Evolutionary conservation across 441 rosid species (phyloP).

Genomic region (Rhodomyrtus psidioides): DNA sequence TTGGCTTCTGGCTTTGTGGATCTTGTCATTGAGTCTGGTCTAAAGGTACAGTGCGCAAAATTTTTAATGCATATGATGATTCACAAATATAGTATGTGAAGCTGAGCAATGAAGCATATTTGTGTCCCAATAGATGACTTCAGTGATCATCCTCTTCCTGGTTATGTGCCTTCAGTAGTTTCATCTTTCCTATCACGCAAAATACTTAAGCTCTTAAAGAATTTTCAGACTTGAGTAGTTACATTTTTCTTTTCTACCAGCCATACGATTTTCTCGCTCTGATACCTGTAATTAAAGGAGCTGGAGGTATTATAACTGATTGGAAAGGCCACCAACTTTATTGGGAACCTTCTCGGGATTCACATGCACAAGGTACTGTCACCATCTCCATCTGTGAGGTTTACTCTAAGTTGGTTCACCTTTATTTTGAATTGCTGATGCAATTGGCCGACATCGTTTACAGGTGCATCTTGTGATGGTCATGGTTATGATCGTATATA

Average conservation of each 20-base stretch:
- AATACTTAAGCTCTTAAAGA: neutral
- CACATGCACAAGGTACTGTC: slow-evolving; percentile 50
- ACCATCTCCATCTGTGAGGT: neutral
- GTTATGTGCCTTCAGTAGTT: neutral
- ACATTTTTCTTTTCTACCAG: slow-evolving; percentile 22
- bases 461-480: neutral
- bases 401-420: neutral
- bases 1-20: slow-evolving; percentile 93
- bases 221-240: neutral
- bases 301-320: slow-evolving; percentile 83
- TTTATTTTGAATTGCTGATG: neutral
- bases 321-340: slow-evolving; percentile 62
- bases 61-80: neutral
- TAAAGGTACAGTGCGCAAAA: slow-evolving; percentile 44
- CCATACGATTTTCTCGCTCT: slow-evolving; percentile 94
- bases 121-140: neutral
- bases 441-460: neutral
- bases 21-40: slow-evolving; percentile 90
- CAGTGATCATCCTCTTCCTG: neutral
- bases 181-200: neutral
- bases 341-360: slow-evolving; percentile 76
- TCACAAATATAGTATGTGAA: neutral
- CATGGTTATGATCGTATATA: neutral
- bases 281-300: slow-evolving; percentile 86
- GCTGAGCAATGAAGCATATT: neutral